phyloP scores from a whole-genome alignment of 2,329 filamentous ascomycete species.

The Aspergillus sp. region DNA sequence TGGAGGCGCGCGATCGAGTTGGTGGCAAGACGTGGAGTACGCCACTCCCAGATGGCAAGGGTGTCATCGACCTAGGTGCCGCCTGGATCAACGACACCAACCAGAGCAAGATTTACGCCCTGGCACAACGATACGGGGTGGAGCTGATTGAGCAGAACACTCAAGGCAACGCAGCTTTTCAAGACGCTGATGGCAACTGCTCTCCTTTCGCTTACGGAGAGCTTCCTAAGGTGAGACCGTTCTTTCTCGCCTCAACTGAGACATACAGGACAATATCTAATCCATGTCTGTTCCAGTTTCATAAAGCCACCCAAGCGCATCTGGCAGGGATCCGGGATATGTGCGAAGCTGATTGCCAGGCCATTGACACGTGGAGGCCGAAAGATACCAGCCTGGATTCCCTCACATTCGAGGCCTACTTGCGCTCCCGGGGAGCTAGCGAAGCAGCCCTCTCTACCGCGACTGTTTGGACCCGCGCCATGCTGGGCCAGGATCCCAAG shows the following conservation, averaged over 20 bases:
- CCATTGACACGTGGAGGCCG: slow-evolving; percentile 25
- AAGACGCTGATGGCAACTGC: slow-evolving; percentile 26
- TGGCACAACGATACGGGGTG: slow-evolving; percentile 32
- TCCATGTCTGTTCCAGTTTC: slow-evolving; percentile 2
- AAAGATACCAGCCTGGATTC: too few relatives aligned
- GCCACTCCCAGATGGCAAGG: slow-evolving; percentile 10
- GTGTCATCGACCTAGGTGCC: slow-evolving; percentile 53
- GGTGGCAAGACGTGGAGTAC: slow-evolving; percentile 43
- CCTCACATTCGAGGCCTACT: too few relatives aligned
- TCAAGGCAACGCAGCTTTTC: slow-evolving; percentile 44
- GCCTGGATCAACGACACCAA: slow-evolving; percentile 61
- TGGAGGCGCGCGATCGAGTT: slow-evolving; percentile 46
- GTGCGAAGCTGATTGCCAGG: slow-evolving; percentile 41
- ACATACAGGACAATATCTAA: too few relatives aligned
- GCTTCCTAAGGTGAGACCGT: too few relatives aligned
- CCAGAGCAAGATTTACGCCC: slow-evolving; percentile 47
- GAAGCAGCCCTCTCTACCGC: too few relatives aligned
- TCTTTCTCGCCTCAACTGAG: too few relatives aligned
- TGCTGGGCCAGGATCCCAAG: slow-evolving; percentile 31
- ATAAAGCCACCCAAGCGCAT: slow-evolving; percentile 22
- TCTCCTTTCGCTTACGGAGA: too few relatives aligned
- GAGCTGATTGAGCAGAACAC: slow-evolving; percentile 52
- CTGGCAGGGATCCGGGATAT: slow-evolving; percentile 36
- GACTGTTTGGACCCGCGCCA: slow-evolving; percentile 48
- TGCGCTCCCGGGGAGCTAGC: too few relatives aligned